Conservation (phyloP, 805 yeast genomes). For the Phaffomyces opuntiae region DNA sequence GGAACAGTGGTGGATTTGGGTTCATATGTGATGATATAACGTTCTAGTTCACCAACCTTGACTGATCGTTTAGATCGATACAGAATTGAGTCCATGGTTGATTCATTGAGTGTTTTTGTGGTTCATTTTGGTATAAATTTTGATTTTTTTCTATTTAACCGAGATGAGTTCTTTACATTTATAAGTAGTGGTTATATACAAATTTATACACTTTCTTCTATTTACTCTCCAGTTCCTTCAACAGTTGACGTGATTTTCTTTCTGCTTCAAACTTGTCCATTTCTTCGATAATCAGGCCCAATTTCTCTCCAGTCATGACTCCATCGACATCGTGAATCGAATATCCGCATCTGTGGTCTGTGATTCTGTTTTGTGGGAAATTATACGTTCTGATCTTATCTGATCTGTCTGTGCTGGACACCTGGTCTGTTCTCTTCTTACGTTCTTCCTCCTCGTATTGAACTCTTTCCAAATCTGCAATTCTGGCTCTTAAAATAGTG, state of each 20-base stretch:
- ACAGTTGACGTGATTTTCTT: slow-evolving; percentile 30
- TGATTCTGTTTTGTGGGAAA: slow-evolving; percentile 84
- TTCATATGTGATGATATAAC: slow-evolving; percentile 45
- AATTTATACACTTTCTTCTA: background rate
- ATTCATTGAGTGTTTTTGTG: background rate
- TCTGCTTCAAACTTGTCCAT: slow-evolving; percentile 42
- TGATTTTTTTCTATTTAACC: background rate
- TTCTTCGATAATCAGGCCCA: slow-evolving; percentile 50
- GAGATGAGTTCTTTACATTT: background rate
- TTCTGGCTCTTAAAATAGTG: slow-evolving; percentile 68
- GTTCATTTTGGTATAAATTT: too few relatives aligned
- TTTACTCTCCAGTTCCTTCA: slow-evolving; percentile 11
- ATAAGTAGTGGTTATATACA: too few relatives aligned
- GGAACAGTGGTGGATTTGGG: slow-evolving; percentile 25
- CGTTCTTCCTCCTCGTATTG: slow-evolving; percentile 61
- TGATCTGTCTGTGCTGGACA: slow-evolving; percentile 79
- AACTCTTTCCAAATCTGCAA: slow-evolving; percentile 73
- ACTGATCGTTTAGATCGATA: slow-evolving; percentile 37
- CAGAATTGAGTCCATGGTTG: slow-evolving; percentile 5
- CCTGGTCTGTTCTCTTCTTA: slow-evolving; percentile 70
- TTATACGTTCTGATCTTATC: slow-evolving; percentile 94
- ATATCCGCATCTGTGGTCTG: slow-evolving; percentile 87
- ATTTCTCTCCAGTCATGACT: slow-evolving; percentile 50
- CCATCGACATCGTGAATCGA: slow-evolving; percentile 71
- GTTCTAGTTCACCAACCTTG: slow-evolving; percentile 52